phyloP scores from a whole-genome alignment of 352 stramenopile species.

The Bremia lactucae region DNA sequence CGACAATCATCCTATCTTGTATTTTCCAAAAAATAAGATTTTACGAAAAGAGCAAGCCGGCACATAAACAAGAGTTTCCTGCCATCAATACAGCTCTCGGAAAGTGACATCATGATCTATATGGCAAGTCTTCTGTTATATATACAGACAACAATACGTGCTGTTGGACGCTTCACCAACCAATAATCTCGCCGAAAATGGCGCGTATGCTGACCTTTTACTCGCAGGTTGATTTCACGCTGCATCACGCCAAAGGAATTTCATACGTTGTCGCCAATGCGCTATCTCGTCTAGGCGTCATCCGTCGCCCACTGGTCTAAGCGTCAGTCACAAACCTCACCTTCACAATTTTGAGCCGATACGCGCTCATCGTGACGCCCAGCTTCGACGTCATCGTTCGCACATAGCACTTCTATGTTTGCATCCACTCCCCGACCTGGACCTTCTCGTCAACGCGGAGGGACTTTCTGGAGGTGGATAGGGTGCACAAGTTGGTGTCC shows the following conservation, averaged over 20 bases:
- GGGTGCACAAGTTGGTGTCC: no score
- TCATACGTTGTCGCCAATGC: background rate
- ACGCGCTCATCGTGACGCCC: no score
- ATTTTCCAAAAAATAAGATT: conserved; percentile 1
- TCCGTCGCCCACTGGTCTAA: background rate
- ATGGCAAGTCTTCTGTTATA: background rate
- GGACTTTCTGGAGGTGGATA: no score
- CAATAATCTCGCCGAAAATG: background rate
- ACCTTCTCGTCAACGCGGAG: no score
- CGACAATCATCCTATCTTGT: background rate
- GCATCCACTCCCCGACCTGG: no score
- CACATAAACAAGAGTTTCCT: background rate
- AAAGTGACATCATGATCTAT: background rate
- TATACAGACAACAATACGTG: conserved; percentile 1
- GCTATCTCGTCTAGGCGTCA: background rate
- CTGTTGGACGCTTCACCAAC: background rate
- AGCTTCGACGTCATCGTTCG: no score
- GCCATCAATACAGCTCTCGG: background rate
- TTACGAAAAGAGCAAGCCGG: background rate
- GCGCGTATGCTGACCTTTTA: background rate
- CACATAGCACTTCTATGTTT: no score
- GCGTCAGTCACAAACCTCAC: background rate
- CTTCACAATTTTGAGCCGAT: background rate
- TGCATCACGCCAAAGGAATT: background rate
- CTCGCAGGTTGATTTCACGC: background rate